Base-by-base conservation (phyloP, 768 basidiomycete species). In the Tylopilus felleus region DNA sequence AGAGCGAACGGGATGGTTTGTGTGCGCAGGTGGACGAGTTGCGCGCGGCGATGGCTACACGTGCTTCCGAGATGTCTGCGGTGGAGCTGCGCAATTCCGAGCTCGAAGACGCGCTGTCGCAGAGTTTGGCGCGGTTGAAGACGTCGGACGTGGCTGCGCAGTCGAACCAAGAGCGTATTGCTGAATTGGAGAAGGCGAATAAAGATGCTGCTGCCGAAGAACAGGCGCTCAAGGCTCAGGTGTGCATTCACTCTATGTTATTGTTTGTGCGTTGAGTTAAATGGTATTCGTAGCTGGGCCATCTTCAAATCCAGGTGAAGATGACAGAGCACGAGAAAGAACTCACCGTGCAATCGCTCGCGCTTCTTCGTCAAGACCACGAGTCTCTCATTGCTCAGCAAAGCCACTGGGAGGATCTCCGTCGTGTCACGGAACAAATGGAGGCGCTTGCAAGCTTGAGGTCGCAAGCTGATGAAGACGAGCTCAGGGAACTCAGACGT, bases 401-500 rank as follows among this genome's bases (percentile, higher is more conserved):
- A 62, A 75, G 68, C n/a, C 82, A 88, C 50, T 91, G 88, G 90
- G 86, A 89, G n/a, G 81, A 84, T 41, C 75, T 92, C 21, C 84
- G 77, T 25, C 81, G 79, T 44, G 79, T 84, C 2, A 77, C 83
- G 3, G 86, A 90, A 62, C 87, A 92, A 68, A 81, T 93, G 28
- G 86, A 89, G 51, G 64, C 75, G 46, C 79, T 93, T 33, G 76
- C 85, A 21, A 77, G 71, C 46, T 72, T 85, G 35, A 77, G 90
- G 52, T 76, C 79, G 5, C 82, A 84, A 62, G 77, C 76, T 12
- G 86, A 88, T 58, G 83, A 80, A 59, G 86, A 86, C 45, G 91
- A 93, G 61, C 60, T 90, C 45, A 79, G 82, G 60, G 88, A 92
- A 44, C 78, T 92, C 40, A 76, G 82, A 50, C 81, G 78, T 27